Base-by-base conservation (phyloP, 257 asterid genomes). In the Paraleonurus japonicus region DNA sequence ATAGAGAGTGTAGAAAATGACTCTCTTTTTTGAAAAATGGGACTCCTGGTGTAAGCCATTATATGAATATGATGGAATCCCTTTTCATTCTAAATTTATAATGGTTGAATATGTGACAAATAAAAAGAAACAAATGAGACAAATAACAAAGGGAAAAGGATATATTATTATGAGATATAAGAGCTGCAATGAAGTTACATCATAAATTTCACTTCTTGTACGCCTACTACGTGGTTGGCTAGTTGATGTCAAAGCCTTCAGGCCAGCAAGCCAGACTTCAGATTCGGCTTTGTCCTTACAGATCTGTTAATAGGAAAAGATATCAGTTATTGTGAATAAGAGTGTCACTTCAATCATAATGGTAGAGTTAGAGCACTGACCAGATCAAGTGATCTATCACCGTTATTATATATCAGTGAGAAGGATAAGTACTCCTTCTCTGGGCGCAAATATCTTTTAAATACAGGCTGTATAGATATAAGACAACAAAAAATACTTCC, bases 371-470 rank as follows among this genome's bases (percentile, higher is more conserved):
- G 54, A 33, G 41, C 15, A 83, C 99, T 79, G 23, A 94, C 99
- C 96, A 94, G 83, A 78, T 94, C 99, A 16, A 94, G 93, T 51
- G 98, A 91, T 84, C 99, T 85, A 37, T 94, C 99, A 0, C 96
- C 98, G 76, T 85, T 87, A 76, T 87, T 86, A 78, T 91, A 86
- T 78, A 94, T 81, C 65, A 94, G 91, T 11, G 99, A 94, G 78
- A 94, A 94, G 26, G 99, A 94, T 67, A 91, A 79, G 83, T 88
- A 91, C 74, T 94, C 99, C 88, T 94, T 94, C 72, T 94, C 99
- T 30, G 99, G 99, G 72, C 96, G 91, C 84, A 85, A 86, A 81
- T 50, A 94, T 88, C 99, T 87, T 89, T 70, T 88, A 77, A 94
- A 94, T 37, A 94, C 98, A 70, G 96, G 92, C 99, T 94, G 96